Base-by-base conservation (phyloP, 73 alveolate genomes). In the Durusdinium trenchii region DNA sequence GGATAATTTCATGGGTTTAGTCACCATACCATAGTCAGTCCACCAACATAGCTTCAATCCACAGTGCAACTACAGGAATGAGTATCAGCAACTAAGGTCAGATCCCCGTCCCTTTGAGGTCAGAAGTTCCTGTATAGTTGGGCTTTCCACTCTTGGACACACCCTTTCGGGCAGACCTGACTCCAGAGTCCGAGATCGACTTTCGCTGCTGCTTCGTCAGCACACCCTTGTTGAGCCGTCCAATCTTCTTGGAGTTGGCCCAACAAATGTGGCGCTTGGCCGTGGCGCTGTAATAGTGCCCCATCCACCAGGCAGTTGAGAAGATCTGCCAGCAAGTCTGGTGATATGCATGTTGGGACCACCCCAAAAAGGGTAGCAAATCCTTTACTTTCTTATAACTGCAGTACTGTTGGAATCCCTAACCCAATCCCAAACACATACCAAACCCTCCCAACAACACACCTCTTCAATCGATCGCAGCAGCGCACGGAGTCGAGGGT, bases 271-370 rank as follows among this genome's bases (percentile, higher is more conserved):
- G 93, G 48, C 93, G 20, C 73, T 83, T 83, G 0, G 93, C 75
- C 43, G 93, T 50, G 38, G 28, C 18, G 4, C 38, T 61, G 0
- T 6, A 14, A 42, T 83, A 83, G 26, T 83, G 71, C 1, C 93
- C 93, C 93, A 83, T 83, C 93, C 93, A 83, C 93, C 93, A 83
- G n/a, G n/a, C n/a, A n/a, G n/a, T n/a, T n/a, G n/a, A n/a, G n/a
- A n/a, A n/a, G n/a, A n/a, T n/a, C n/a, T n/a, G n/a, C n/a, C n/a
- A n/a, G n/a, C n/a, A n/a, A n/a, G n/a, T n/a, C n/a, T n/a, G n/a
- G n/a, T n/a, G n/a, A n/a, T n/a, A n/a, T n/a, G n/a, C n/a, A n/a
- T n/a, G n/a, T n/a, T n/a, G n/a, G n/a, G n/a, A n/a, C n/a, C n/a
- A n/a, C n/a, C n/a, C n/a, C n/a, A n/a, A n/a, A n/a, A n/a, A n/a